phyloP scores from a whole-genome alignment of 495 filamentous ascomycete species.

The Penicillium antarcticum region DNA sequence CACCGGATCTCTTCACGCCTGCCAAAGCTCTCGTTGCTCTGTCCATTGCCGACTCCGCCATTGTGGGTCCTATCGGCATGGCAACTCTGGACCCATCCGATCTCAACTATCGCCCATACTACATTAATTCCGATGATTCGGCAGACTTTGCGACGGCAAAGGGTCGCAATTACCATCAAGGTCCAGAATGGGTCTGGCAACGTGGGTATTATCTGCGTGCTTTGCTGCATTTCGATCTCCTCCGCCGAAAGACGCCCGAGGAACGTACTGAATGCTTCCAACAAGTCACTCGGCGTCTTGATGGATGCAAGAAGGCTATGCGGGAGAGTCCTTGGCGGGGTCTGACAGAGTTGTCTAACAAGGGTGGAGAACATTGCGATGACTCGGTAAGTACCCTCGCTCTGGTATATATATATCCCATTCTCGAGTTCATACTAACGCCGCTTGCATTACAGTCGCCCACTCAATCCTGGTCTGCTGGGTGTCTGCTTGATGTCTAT shows the following conservation, averaged over 20 bases:
- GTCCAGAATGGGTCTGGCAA: constrained; percentile 99
- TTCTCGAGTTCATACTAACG: constrained; percentile 10
- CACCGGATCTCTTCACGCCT: constrained; percentile 80
- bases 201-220: constrained; percentile 92
- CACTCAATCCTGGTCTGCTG: constrained; percentile 93
- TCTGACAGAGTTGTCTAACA: constrained; percentile 89
- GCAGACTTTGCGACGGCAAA: constrained; percentile 86
- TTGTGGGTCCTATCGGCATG: constrained; percentile 90
- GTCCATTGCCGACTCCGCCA: constrained; percentile 68
- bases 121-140: constrained; percentile 91
- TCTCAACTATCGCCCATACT: constrained; percentile 88
- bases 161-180: constrained; percentile 96
- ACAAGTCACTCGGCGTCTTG: constrained; percentile 80
- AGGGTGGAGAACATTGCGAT: constrained; percentile 73
- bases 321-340: constrained; percentile 80
- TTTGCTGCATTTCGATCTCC: constrained; percentile 83
- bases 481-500: constrained; percentile 91
- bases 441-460: constrained; percentile 55
- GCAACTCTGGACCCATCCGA: constrained; percentile 91
- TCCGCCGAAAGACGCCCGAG: constrained; percentile 58
- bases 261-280: constrained; percentile 84
- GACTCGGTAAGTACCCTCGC: constrained; percentile 70
- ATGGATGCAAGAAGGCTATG: constrained; percentile 79
- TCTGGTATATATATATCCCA: background rate
- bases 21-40: constrained; percentile 74